Base-by-base conservation (phyloP, 2,329 filamentous ascomycete species). In the Coniochaeta hoffmannii region DNA sequence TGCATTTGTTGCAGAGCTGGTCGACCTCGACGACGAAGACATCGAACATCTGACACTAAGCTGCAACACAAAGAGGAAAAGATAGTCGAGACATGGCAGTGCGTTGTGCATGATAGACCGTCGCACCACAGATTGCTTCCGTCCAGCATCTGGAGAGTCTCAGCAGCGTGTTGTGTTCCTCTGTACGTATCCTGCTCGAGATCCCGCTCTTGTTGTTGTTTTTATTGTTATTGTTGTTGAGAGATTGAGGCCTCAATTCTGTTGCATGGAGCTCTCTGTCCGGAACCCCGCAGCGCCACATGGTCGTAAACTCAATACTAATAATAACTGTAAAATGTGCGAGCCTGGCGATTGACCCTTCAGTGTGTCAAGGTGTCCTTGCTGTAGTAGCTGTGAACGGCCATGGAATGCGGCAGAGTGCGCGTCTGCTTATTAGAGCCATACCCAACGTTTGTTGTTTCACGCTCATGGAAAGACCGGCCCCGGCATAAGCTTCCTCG, bases 261-360 rank as follows among this genome's bases (percentile, higher is more conserved):
- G 11, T 44, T 44, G 38, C 19, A 46, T 24, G 22, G 26, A 46
- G 22, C 15, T 15, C 15, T 15, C 15, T n/a, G 24, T 24, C 22
- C 41, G 12, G 41, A 46, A 46, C 41, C 41, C 41, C 41, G 41
- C 41, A 46, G 41, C 41, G 41, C 41, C 41, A 46, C 41, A 46
- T 28, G 22, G 22, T 46, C 11, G 14, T 44, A 11, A 15, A 46
- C 41, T n/a, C n/a, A n/a, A n/a, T n/a, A n/a, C n/a, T n/a, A n/a
- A n/a, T 22, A 46, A 46, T 46, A 28, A 46, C 9, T 46, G 41
- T 12, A 24, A n/a, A 46, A 26, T 46, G 11, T 46, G 41, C 6
- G 19, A 46, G 22, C 12, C 41, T 22, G 41, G 15, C 14, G 22
- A 28, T n/a, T n/a, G n/a, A n/a, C n/a, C n/a, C n/a, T n/a, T n/a